Conservation (phyloP, 208 protist species). For the Acanthamoeba lenticulata region DNA sequence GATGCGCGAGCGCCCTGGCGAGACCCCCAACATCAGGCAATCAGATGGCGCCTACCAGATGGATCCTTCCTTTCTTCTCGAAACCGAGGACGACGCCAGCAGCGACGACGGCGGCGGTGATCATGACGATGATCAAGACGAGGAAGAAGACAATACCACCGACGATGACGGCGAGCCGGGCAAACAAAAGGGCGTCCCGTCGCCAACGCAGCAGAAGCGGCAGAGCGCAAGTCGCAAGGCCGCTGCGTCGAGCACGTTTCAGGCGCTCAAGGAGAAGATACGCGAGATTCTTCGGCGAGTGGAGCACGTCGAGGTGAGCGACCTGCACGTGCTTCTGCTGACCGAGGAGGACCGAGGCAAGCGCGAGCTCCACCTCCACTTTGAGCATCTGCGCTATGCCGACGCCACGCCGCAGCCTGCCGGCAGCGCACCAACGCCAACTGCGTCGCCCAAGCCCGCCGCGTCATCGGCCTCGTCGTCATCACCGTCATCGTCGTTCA, state of each 20-base stretch:
- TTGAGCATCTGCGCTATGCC: constrained; percentile 29
- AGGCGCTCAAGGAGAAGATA: constrained; percentile 34
- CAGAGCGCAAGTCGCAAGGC: not conserved
- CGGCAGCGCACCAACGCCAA: not conserved
- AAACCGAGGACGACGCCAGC: no score
- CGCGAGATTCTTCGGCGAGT: constrained; percentile 2
- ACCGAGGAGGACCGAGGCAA: not conserved
- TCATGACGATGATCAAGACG: not conserved
- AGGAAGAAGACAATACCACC: not conserved
- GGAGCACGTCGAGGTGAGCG: not conserved
- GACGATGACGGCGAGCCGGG: not conserved
- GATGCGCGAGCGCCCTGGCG: not conserved
- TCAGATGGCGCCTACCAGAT: no score
- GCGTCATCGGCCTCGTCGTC: not conserved
- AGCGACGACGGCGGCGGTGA: not conserved
- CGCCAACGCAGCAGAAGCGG: no score
- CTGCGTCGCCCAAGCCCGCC: not conserved
- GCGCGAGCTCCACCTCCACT: constrained; percentile 29
- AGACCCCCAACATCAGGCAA: no score
- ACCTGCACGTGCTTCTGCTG: not conserved
- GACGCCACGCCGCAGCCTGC: not conserved
- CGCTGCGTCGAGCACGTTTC: not conserved
- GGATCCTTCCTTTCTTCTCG: no score
- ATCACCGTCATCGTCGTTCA: not conserved
- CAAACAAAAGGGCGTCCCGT: not conserved